Conservation (phyloP, 768 basidiomycete genomes). For the Suillus subaureus region DNA sequence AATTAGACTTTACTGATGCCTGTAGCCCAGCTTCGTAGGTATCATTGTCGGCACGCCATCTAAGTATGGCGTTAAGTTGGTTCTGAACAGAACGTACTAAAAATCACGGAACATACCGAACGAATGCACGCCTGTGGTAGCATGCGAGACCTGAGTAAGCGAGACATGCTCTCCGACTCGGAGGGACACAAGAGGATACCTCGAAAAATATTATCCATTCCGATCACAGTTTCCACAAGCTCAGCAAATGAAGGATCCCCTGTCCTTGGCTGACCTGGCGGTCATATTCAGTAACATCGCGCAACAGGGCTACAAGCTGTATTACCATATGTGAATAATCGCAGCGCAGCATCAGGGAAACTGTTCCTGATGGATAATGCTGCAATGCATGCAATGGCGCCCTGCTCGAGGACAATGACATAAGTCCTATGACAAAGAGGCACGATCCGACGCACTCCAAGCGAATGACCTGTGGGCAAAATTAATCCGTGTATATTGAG, state of each 20-base stretch:
- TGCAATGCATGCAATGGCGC: slow-evolving; percentile 42
- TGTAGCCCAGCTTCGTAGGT: slow-evolving; percentile 46
- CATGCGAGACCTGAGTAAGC: slow-evolving; percentile 7
- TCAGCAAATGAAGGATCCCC: slow-evolving; percentile 45
- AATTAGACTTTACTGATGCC: slow-evolving; percentile 38
- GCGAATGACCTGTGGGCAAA: slow-evolving; percentile 37
- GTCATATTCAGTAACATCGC: neutral
- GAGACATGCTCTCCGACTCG: neutral
- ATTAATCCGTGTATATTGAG: slow-evolving; percentile 10
- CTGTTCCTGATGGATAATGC: slow-evolving; percentile 34
- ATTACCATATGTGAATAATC: slow-evolving; percentile 49
- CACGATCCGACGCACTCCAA: slow-evolving; percentile 32
- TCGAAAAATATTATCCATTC: slow-evolving; percentile 42
- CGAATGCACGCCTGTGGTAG: slow-evolving; percentile 42
- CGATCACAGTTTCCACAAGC: slow-evolving; percentile 41
- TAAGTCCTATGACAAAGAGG: neutral
- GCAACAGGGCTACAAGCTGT: neutral
- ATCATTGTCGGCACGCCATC: slow-evolving; percentile 58
- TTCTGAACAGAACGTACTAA: neutral
- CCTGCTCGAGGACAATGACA: slow-evolving; percentile 25
- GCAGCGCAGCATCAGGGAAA: slow-evolving; percentile 28
- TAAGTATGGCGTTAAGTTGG: slow-evolving; percentile 17
- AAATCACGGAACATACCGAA: slow-evolving; percentile 32
- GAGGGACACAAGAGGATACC: slow-evolving; percentile 26
- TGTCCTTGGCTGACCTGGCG: slow-evolving; percentile 51